Conservation (phyloP, 192 early-diverging fungal genomes). For the Coemansia sp. region DNA sequence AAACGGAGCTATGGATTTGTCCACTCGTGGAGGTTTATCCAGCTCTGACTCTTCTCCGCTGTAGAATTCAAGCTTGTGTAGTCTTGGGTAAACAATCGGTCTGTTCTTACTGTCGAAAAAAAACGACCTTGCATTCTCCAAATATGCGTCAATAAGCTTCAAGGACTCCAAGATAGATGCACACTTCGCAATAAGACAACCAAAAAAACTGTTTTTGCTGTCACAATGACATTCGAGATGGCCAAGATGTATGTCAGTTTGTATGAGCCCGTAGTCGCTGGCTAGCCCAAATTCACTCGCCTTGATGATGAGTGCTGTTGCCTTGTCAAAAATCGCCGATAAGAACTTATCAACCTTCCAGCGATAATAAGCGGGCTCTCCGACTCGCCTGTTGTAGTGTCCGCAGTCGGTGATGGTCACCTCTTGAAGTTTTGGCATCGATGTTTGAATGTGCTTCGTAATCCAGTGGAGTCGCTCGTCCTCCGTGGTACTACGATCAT, state of each 20-base stretch:
- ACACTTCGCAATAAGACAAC: not conserved
- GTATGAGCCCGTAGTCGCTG: not conserved
- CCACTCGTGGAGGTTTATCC: too few relatives aligned
- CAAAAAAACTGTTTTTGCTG: not conserved
- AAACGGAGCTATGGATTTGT: constrained; percentile 15
- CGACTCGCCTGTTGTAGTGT: too few relatives aligned
- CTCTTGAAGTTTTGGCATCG: too few relatives aligned
- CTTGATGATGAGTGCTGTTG: not conserved
- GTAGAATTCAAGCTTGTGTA: not conserved
- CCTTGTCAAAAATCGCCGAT: not conserved
- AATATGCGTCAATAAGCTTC: not conserved
- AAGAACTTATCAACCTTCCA: too few relatives aligned
- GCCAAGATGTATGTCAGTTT: not conserved
- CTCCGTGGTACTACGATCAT: not conserved
- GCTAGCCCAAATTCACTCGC: not conserved
- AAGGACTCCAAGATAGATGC: not conserved
- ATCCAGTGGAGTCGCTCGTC: not conserved
- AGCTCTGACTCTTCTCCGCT: too few relatives aligned
- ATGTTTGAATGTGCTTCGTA: not conserved
- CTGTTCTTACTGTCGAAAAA: not conserved
- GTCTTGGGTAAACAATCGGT: not conserved
- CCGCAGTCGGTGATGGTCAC: too few relatives aligned
- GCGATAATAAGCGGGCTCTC: too few relatives aligned
- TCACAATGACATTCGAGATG: not conserved
- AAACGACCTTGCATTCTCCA: not conserved